Evolutionary conservation across 169 alveolate species (phyloP), one percentile per base, ranked within the genome.

Genomic region (Cryptosporidium viatorum): DNA sequence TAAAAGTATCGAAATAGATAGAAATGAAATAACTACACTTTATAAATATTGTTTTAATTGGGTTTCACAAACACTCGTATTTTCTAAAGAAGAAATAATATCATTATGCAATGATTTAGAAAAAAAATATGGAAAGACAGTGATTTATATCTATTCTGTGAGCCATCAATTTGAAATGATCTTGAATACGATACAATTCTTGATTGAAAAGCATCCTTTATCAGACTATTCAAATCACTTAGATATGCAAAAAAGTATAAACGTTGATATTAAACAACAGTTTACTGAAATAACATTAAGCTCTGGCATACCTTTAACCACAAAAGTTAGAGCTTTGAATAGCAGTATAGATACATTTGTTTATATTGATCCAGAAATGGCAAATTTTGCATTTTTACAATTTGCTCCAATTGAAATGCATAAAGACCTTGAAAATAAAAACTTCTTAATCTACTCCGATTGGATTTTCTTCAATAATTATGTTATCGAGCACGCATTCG

Each of bases 321-420:
- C 45, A 33, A 35, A 5, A n/a, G 58, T 73, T 55, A 73, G 71
- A 33, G 71, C n/a, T 2, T 14, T 73, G n/a, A 43, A 37, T 31
- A 9, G 18, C 8, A 59, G 3, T 55, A 14, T 73, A 37, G 70
- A 73, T 48, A 29, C 70, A n/a, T 21, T 29, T n/a, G 37, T 73
- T 18, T 59, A 73, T 52, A 70, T 43, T n/a, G 84, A 51, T 48
- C 67, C 67, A n/a, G 35, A 55, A 10, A 31, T 35, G 26, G 71
- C 48, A 31, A 65, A 65, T 65, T 33, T n/a, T 33, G 0, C 43
- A 37, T 55, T 52, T 59, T 51, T 73, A 21, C 71, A 41, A n/a
- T 26, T 31, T 59, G 71, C 68, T 4, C 86, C 86, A 26, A 7
- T 62, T n/a, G 86, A 73, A 51, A 73, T 73, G 86, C 68, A 51